Conservation (phyloP, 2,329 filamentous ascomycete genomes). For the Thelonectria blattea region DNA sequence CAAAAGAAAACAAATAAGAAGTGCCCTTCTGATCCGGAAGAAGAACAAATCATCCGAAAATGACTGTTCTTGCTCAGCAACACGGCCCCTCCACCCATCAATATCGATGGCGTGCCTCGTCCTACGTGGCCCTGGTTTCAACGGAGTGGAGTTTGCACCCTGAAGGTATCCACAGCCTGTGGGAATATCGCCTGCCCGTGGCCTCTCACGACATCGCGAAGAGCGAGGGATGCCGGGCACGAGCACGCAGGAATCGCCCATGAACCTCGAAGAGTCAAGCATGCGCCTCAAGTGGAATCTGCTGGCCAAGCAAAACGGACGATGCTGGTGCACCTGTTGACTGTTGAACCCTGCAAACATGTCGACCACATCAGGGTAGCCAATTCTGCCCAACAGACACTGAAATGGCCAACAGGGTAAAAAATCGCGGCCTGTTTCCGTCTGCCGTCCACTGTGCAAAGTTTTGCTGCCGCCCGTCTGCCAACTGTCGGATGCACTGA, state of each 20-base stretch:
- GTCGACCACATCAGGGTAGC: not conserved
- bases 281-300: not conserved
- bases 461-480: not conserved
- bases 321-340: conserved; percentile 1
- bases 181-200: conserved; percentile 2
- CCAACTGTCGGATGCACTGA: not conserved
- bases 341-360: conserved; percentile 1
- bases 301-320: conserved; percentile 3
- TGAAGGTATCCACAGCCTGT: conserved; percentile 9
- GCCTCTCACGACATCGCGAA: not conserved
- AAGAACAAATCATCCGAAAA: not conserved
- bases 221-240: not conserved
- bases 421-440: not conserved
- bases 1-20: too few relatives aligned
- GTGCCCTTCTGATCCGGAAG: too few relatives aligned
- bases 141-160: conserved; percentile 21
- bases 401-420: not conserved
- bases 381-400: not conserved
- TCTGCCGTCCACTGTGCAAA: not conserved
- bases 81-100: not conserved
- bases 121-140: conserved; percentile 25
- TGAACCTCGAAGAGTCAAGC: not conserved
- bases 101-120: conserved; percentile 19
- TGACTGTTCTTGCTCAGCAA: not conserved
- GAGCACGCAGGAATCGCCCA: not conserved